Evolutionary conservation across 164 flowering plant species (phyloP).

Genomic region (Magnolia officinalis): DNA sequence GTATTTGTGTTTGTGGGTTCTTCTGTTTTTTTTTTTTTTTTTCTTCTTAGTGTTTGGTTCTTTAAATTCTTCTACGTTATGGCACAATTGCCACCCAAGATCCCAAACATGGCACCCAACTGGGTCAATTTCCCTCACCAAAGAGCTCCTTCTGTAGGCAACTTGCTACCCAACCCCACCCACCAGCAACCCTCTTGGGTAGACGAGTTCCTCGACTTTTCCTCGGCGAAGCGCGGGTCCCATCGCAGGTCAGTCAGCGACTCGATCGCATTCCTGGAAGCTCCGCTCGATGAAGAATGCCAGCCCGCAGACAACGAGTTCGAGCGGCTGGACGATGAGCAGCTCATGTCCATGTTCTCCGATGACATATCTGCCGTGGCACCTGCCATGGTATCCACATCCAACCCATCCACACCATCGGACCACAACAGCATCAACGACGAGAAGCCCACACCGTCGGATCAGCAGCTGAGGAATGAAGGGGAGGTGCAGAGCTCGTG

Average conservation of each 20-base stretch:
- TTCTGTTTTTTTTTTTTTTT: background rate
- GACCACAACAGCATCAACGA: conserved; percentile 59
- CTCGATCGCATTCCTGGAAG: conserved; percentile 58
- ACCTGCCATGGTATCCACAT: conserved; percentile 27
- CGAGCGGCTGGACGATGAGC: conserved; percentile 62
- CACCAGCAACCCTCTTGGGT: conserved; percentile 45
- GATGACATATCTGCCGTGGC: conserved; percentile 32
- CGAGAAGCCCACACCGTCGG: conserved; percentile 23
- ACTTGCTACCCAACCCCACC: conserved; percentile 12
- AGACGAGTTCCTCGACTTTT: conserved; percentile 84
- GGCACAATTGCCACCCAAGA: conserved; percentile 89
- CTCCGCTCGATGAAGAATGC: conserved; percentile 28
- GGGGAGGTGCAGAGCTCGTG: conserved; percentile 49
- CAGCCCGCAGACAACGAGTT: conserved; percentile 24
- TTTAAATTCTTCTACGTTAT: conserved; percentile 18
- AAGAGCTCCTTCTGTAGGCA: conserved; percentile 27
- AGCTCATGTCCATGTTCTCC: conserved; percentile 68
- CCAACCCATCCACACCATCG: conserved; percentile 58
- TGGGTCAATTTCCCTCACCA: conserved; percentile 59
- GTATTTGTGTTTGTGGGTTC: background rate
- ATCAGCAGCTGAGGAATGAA: conserved; percentile 32
- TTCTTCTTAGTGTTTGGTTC: background rate
- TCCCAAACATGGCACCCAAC: conserved; percentile 52
- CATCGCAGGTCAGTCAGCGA: conserved; percentile 65
- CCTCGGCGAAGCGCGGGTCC: conserved; percentile 45